A percentile compares a stretch with the other conserved stretches of the same genome.
phyloP scores from a whole-genome alignment of 768 basidiomycete species.

The Piloderma croceum region DNA sequence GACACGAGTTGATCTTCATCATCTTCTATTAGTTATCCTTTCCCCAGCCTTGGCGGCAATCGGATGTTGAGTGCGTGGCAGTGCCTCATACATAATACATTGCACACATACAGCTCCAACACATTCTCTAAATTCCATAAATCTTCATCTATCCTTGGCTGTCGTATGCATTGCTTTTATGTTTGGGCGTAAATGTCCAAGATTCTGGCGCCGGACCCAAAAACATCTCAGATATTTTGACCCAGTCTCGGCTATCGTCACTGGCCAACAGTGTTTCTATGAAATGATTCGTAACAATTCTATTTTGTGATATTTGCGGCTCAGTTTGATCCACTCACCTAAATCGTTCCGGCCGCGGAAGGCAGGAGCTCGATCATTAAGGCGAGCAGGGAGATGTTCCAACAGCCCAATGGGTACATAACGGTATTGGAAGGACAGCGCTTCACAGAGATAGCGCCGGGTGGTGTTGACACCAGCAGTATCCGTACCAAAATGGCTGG shows the following conservation, averaged over 20 bases:
- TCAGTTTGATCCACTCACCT: constrained; percentile 46
- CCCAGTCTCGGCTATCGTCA: constrained; percentile 78
- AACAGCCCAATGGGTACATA: constrained; percentile 93
- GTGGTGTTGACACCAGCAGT: constrained; percentile 88
- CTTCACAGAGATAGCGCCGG: constrained; percentile 90
- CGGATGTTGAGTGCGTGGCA: no score
- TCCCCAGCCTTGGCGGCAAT: no score
- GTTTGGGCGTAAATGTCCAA: constrained; percentile 88
- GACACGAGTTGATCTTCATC: no score
- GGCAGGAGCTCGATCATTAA: constrained; percentile 89
- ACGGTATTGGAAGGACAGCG: constrained; percentile 92
- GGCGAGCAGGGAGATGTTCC: constrained; percentile 68
- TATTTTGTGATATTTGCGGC: no score
- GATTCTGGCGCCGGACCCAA: constrained; percentile 78
- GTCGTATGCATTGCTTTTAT: constrained; percentile 85
- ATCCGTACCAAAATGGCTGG: constrained; percentile 79
- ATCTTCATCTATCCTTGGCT: constrained; percentile 49
- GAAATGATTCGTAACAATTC: no score
- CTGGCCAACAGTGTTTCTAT: constrained; percentile 82
- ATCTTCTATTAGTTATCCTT: no score
- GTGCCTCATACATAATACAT: no score
- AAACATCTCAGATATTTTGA: constrained; percentile 93
- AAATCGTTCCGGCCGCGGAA: constrained; percentile 86
- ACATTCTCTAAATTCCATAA: constrained; percentile 7
- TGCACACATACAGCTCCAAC: no score